Evolutionary conservation across 1,139 yeast genomes (phyloP), one percentile per base, ranked within the genome.

Genomic region (Pichia sp.): DNA sequence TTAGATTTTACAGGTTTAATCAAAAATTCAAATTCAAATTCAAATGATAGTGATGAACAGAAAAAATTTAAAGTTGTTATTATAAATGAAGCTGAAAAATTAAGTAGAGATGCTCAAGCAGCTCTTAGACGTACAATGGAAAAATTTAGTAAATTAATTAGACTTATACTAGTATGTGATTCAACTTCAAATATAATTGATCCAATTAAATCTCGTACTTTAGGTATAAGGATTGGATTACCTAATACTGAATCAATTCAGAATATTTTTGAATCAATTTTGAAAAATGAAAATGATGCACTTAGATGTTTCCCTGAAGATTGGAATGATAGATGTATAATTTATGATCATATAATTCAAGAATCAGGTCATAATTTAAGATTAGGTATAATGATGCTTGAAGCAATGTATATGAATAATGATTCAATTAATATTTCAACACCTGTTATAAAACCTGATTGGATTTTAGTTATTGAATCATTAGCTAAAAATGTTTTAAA

Each of bases 121-220:
- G 98, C 98, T 0, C 68, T 91, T 52, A 78, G 98, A 67, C 75
- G 98, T 61, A 91, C 99, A 1, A 93, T 91, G 97, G 99, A 91
- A 59, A 91, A 91, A 58, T 91, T 89, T 63, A 85, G 96, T 4
- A 73, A 83, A 19, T 89, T 86, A 57, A 77, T 91, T 52, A 74
- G 99, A 48, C 67, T 91, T 50, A 77, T 93, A 39, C 68, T 91
- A 67, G 72, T 91, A 25, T 85, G 96, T 53, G 91, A 85, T 58
- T 77, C 96, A 8, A 84, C 95, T 24, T 84, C 96, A 23, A 85
- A 84, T 51, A 88, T 91, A 46, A 91, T 91, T 49, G 81, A 89
- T 2, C 99, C 99, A 4, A 91, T 91, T 47, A 83, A 85, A 54
- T 88, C 97, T 23, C 82, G 99, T 66, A 88, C 96, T 12, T 66